Conservation (phyloP, 306 rosid species). For the Ochetophila trinervis region DNA sequence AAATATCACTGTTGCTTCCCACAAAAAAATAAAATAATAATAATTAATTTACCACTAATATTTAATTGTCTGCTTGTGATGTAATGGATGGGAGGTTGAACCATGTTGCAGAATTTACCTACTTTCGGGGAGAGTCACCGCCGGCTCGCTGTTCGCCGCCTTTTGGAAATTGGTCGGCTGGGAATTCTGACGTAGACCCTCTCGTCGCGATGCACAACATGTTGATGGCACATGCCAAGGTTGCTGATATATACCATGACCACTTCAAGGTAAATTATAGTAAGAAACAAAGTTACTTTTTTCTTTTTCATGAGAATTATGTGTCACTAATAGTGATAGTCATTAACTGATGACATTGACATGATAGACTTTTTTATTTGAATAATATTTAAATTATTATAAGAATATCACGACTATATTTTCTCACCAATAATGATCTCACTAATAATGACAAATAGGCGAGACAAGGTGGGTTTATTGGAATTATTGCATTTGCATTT, state of each 20-base stretch:
- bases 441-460: no score
- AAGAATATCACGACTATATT: no score
- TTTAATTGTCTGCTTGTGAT: neutral
- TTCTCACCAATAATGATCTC: no score
- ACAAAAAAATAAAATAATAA: no score
- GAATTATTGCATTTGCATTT: conserved; percentile 25
- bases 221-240: conserved; percentile 61
- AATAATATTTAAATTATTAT: no score
- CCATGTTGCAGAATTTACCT: neutral
- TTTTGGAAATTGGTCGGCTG: conserved; percentile 57
- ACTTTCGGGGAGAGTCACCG: conserved; percentile 23
- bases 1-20: no score
- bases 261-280: conserved; percentile 38
- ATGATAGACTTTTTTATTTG: no score
- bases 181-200: conserved; percentile 62
- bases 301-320: no score
- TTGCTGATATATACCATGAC: conserved; percentile 48
- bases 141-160: conserved; percentile 60
- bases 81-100: conserved; percentile 50
- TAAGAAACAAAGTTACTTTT: no score
- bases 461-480: conserved; percentile 52
- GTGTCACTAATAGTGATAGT: no score
- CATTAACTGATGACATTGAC: no score
- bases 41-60: neutral
- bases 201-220: conserved; percentile 60